Conservation (phyloP, 208 protist species). For the Angomonas deanei region DNA sequence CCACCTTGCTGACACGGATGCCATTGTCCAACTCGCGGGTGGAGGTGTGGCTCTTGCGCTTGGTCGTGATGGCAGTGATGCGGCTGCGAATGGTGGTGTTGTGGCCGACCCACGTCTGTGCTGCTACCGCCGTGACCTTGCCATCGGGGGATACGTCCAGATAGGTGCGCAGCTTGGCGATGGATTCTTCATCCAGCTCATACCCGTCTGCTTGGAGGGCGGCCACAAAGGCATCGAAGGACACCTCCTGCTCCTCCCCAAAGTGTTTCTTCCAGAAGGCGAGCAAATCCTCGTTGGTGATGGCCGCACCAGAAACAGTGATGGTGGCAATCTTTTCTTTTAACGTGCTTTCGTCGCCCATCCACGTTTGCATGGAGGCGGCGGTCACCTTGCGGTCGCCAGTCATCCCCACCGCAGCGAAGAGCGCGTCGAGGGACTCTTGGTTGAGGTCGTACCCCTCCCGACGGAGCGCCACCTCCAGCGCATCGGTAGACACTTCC, state of each 20-base stretch:
- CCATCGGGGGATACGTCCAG: background rate
- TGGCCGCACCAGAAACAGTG: background rate
- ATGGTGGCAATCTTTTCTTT: constrained; percentile 16
- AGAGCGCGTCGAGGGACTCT: constrained; percentile 24
- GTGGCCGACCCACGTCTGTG: background rate
- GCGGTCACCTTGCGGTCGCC: constrained; percentile 34
- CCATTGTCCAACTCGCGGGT: background rate
- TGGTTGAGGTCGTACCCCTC: constrained; percentile 6
- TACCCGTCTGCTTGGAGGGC: background rate
- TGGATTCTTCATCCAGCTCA: background rate
- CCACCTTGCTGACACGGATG: background rate
- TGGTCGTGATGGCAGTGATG: background rate
- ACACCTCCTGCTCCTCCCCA: background rate
- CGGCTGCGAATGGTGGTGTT: background rate
- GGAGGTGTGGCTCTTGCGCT: background rate
- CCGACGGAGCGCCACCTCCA: constrained; percentile 33
- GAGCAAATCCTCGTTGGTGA: background rate
- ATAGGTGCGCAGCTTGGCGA: background rate
- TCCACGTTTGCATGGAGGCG: constrained; percentile 51
- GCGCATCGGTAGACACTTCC: constrained; percentile 47
- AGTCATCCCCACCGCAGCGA: constrained; percentile 21
- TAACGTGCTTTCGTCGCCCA: constrained; percentile 38
- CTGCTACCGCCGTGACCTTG: background rate
- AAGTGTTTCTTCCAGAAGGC: background rate
- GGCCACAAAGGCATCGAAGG: background rate